Evolutionary conservation across 129 eudicot genomes (phyloP).

Genomic region (Centrapalus pauciflorus): DNA sequence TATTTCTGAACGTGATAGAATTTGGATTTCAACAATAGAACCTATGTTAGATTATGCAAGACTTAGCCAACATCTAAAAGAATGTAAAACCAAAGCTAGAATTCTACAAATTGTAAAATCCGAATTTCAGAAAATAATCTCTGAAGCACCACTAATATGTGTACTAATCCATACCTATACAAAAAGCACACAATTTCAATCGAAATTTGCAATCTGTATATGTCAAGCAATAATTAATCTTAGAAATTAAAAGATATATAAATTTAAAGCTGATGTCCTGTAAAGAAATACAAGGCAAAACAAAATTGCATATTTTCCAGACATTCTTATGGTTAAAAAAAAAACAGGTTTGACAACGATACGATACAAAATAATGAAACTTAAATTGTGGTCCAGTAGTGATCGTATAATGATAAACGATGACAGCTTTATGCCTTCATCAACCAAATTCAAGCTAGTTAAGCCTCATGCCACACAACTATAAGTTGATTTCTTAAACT

Average conservation of each 20-base stretch:
- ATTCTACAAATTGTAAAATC: not conserved
- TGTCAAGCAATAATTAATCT: not conserved
- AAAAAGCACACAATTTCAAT: not conserved
- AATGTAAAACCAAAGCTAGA: not conserved
- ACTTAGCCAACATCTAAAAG: not conserved
- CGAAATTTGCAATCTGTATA: not conserved
- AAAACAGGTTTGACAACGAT: not conserved
- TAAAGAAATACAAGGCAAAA: not conserved
- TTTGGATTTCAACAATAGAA: not conserved
- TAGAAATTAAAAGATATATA: not conserved
- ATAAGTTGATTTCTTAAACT: no score
- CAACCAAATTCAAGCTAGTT: not conserved
- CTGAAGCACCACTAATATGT: not conserved
- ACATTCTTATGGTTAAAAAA: not conserved
- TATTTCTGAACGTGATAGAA: not conserved
- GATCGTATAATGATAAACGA: not conserved
- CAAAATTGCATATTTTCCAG: not conserved
- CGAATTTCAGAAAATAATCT: not conserved
- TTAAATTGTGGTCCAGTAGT: not conserved
- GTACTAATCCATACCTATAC: not conserved
- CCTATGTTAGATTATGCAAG: not conserved
- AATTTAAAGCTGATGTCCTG: no score
- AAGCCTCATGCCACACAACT: not conserved
- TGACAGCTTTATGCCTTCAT: not conserved
- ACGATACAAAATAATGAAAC: not conserved